A percentile compares a stretch with the other conserved stretches of the same genome.
phyloP scores from a whole-genome alignment of 2,329 filamentous ascomycete genomes.

The Xylariaceae sp. region DNA sequence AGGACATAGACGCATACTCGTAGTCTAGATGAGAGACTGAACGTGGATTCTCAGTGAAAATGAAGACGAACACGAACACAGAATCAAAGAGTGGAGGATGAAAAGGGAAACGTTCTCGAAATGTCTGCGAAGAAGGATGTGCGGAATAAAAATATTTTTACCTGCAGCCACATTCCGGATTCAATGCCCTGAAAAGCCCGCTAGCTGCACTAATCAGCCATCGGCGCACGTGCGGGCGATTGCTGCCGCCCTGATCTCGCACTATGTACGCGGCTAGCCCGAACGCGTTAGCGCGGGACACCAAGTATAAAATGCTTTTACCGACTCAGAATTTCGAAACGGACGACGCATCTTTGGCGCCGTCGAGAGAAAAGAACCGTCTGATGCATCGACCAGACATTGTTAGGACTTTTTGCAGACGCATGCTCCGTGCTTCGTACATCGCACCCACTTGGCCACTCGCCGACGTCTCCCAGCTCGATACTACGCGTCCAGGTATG shows the following conservation, averaged over 20 bases:
- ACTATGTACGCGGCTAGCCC: background rate
- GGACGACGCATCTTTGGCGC: background rate
- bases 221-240: background rate
- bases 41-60: too few relatives aligned
- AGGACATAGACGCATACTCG: background rate
- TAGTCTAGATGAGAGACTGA: background rate
- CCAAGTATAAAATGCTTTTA: background rate
- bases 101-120: background rate
- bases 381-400: background rate
- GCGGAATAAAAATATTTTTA: too few relatives aligned
- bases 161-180: too few relatives aligned
- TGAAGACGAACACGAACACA: too few relatives aligned
- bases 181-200: too few relatives aligned
- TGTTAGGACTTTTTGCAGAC: conserved; percentile 3
- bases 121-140: too few relatives aligned
- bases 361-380: background rate
- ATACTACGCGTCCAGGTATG: background rate
- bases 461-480: background rate
- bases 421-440: background rate
- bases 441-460: conserved; percentile 1
- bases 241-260: background rate
- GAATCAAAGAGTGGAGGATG: background rate
- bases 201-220: background rate
- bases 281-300: background rate
- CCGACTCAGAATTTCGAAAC: background rate